A percentile compares a stretch with the other conserved stretches of the same genome.
These are phyloP conservation scores for Tremellales sp. DNA, from an alignment of 1,284 basidiomycete species.

Conservation along the genomic window DNA sequence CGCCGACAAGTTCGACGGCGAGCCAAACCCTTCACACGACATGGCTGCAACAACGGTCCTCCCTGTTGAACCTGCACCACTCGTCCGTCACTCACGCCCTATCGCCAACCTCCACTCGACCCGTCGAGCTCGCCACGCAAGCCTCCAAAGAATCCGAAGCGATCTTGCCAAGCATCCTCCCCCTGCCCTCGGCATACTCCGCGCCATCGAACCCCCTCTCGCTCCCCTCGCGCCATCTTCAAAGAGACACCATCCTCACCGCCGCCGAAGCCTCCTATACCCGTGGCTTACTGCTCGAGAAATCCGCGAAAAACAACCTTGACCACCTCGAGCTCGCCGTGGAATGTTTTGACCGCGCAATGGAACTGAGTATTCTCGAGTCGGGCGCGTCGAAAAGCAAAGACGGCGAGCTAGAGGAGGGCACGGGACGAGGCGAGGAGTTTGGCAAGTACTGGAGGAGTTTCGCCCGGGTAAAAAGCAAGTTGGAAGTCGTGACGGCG, in stretches of 20 bases:
- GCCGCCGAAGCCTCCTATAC: conserved; percentile 52
- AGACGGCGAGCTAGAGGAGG: conserved; percentile 23
- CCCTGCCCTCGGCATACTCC: conserved; percentile 39
- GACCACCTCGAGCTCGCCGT: conserved; percentile 52
- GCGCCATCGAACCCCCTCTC: conserved; percentile 25
- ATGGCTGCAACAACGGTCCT: conserved; percentile 66
- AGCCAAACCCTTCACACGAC: conserved; percentile 58
- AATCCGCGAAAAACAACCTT: conserved; percentile 56
- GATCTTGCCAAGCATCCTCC: conserved; percentile 57
- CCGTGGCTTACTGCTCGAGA: conserved; percentile 45
- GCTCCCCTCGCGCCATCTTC: conserved; percentile 25
- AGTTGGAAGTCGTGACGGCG: neutral
- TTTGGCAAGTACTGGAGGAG: conserved; percentile 42
- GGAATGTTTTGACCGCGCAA: conserved; percentile 59
- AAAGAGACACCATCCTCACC: conserved; percentile 49
- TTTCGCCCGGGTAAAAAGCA: conserved; percentile 33
- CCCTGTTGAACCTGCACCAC: conserved; percentile 67
- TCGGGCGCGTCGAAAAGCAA: conserved; percentile 52
- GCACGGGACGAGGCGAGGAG: conserved; percentile 33
- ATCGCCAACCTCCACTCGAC: neutral
- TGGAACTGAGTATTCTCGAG: conserved; percentile 47
- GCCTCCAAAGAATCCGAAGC: conserved; percentile 66
- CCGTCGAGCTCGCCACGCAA: conserved; percentile 58
- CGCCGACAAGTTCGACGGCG: conserved; percentile 59
- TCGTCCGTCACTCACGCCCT: conserved; percentile 66